Conservation (phyloP, 371 early-diverging fungal genomes). For the Mucor ambiguus region DNA sequence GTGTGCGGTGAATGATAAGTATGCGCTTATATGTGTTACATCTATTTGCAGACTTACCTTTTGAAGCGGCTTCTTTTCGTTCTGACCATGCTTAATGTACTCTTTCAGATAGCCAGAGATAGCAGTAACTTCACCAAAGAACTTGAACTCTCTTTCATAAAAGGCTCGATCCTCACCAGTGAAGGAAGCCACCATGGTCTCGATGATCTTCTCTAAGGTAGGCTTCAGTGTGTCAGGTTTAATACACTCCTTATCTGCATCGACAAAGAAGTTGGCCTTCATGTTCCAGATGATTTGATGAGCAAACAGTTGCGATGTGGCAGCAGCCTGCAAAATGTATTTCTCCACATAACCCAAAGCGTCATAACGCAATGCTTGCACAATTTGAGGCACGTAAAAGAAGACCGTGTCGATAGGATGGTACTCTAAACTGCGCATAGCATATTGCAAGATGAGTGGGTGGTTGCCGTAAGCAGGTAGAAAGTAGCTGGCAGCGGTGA, state of each 20-base stretch:
- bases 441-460: conserved; percentile 92
- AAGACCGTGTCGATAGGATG: conserved; percentile 95
- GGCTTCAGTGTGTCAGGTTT: conserved; percentile 86
- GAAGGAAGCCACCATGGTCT: conserved; percentile 74
- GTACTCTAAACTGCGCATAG: conserved; percentile 86
- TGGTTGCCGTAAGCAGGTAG: conserved; percentile 68
- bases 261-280: conserved; percentile 94
- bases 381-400: conserved; percentile 99
- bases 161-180: conserved; percentile 88
- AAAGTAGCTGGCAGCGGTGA: conserved; percentile 84
- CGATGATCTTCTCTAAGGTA: conserved; percentile 82
- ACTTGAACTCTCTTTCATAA: conserved; percentile 93
- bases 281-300: conserved; percentile 99
- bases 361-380: conserved; percentile 96
- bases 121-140: conserved; percentile 93
- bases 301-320: conserved; percentile 93
- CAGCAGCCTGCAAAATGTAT: conserved; percentile 91
- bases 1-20: background rate
- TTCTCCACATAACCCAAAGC: conserved; percentile 86
- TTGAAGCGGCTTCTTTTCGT: conserved; percentile 90
- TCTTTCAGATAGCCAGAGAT: conserved; percentile 98
- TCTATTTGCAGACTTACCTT: conserved; percentile 34
- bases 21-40: background rate
- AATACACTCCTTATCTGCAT: conserved; percentile 77
- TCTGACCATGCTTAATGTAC: conserved; percentile 89